phyloP scores from a whole-genome alignment of 2,329 filamentous ascomycete genomes.

The Scedosporium aurantiacum region DNA sequence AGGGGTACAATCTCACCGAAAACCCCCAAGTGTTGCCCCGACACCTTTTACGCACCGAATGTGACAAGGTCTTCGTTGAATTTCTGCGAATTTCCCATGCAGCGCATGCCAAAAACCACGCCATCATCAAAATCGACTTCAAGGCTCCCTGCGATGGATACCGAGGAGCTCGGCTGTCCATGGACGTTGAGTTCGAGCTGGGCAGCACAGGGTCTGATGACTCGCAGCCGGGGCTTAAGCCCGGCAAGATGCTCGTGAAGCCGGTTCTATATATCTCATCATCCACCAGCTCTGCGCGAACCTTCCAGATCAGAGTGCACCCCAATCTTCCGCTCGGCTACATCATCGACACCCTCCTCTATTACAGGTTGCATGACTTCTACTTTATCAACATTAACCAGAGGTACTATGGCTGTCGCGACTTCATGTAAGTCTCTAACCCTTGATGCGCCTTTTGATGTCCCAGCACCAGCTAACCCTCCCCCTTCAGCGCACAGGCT shows the following conservation, averaged over 20 bases:
- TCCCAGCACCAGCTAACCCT: not conserved
- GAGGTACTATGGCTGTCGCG: not conserved
- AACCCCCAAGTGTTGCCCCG: not conserved
- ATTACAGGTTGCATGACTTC: not conserved
- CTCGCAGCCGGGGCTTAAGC: not conserved
- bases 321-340: not conserved
- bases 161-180: not conserved
- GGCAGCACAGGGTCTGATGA: not conserved
- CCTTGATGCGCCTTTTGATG: not conserved
- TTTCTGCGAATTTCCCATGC: not conserved
- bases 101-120: not conserved
- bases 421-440: not conserved
- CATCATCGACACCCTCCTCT: not conserved
- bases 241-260: not conserved
- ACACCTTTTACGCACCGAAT: not conserved
- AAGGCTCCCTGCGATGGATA: not conserved
- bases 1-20: not conserved
- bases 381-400: not conserved
- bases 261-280: not conserved
- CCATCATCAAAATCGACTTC: not conserved
- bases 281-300: not conserved
- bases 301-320: not conserved
- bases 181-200: not conserved
- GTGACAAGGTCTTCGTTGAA: not conserved
- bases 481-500: not conserved